Evolutionary conservation across 208 protist genomes (phyloP).

Genomic region (Naegleria fowleri): DNA sequence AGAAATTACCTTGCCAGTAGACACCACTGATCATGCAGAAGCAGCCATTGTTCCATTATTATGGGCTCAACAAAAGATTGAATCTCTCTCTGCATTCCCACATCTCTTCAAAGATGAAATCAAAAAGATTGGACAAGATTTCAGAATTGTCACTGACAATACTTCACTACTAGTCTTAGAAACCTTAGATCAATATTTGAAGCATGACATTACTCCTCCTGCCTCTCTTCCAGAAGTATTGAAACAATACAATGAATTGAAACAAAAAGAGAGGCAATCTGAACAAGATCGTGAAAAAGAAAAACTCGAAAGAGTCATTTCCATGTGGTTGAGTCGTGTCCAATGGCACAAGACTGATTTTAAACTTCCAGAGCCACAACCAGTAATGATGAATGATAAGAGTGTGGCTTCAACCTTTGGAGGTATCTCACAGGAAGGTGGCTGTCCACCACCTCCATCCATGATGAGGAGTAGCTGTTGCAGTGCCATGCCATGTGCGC

Average conservation of each 20-base stretch:
- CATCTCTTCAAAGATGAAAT: background rate
- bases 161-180: slow-evolving; percentile 5
- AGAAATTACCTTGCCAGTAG: background rate
- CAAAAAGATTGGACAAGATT: background rate
- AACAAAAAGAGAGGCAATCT: background rate
- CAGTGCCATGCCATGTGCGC: no score
- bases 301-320: background rate
- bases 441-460: no score
- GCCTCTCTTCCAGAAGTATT: background rate
- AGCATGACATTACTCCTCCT: slow-evolving; percentile 2
- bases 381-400: no score
- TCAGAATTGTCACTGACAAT: background rate
- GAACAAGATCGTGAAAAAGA: background rate
- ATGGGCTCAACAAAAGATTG: slow-evolving; percentile 19
- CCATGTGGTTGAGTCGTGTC: background rate
- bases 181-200: slow-evolving; percentile 25
- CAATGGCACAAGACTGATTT: slow-evolving; percentile 5
- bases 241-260: background rate
- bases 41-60: background rate
- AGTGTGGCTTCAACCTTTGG: no score
- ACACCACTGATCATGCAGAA: background rate
- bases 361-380: background rate
- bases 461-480: no score
- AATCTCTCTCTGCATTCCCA: background rate
- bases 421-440: no score